Conservation (phyloP, 2,329 filamentous ascomycete genomes). For the Exophiala lecanii-corni region DNA sequence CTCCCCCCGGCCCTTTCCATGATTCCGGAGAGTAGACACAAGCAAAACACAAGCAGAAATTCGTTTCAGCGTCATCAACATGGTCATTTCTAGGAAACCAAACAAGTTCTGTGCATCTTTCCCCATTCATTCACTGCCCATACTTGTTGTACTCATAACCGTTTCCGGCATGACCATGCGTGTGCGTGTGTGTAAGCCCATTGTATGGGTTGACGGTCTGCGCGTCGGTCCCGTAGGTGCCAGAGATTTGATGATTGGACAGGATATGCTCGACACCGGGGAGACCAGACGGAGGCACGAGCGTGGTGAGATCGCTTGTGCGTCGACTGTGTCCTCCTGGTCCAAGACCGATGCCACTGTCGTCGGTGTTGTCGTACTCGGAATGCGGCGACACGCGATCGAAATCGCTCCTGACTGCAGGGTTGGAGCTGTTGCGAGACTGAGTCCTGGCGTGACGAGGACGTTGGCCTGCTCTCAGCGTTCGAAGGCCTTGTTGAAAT, state of each 20-base stretch:
- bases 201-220: not conserved
- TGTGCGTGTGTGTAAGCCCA: not conserved
- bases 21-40: too few relatives aligned
- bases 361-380: conserved; percentile 23
- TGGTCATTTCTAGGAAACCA: too few relatives aligned
- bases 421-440: conserved; percentile 21
- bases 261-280: conserved; percentile 15
- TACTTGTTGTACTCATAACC: too few relatives aligned
- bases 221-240: not conserved
- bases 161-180: too few relatives aligned
- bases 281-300: conserved; percentile 7
- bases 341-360: conserved; percentile 25
- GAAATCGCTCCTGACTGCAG: conserved; percentile 11
- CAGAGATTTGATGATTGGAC: conserved; percentile 2
- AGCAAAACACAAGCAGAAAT: too few relatives aligned
- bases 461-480: conserved; percentile 43
- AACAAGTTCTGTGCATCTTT: too few relatives aligned
- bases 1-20: too few relatives aligned
- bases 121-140: too few relatives aligned
- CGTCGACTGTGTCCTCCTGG: conserved; percentile 18
- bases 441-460: conserved; percentile 13
- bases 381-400: conserved; percentile 10
- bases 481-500: conserved; percentile 75
- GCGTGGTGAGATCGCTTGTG: conserved; percentile 12
- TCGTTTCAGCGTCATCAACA: too few relatives aligned